Base-by-base conservation (phyloP, 1,284 basidiomycete genomes). In the Amylostereum areolatum region DNA sequence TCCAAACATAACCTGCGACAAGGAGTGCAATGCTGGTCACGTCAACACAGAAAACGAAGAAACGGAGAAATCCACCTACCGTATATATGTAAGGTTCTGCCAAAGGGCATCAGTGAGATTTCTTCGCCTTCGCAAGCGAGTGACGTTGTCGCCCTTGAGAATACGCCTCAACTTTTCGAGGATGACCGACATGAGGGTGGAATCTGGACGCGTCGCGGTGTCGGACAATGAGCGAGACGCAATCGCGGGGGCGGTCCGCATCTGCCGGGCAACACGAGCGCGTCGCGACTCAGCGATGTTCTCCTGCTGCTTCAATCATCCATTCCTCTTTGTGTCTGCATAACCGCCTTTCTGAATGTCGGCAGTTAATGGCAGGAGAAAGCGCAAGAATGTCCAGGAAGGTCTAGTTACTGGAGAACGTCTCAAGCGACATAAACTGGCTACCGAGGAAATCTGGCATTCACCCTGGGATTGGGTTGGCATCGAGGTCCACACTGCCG, bases 401-500 rank as follows among this genome's bases (percentile, higher is more conserved):
- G 83, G 80, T 31, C 71, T 83, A 33, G 66, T 69, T 47, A 70
- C 79, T 42, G 83, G 80, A 28, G 77, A 85, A 66, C 69, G 72
- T 31, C 72, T 86, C 54, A 83, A 81, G 58, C 77, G 82, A 44
- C 68, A 70, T 50, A 73, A 73, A 51, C 69, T 81, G 27, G 64
- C 73, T 25, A 67, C 69, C 28, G 68, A 65, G 48, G 65, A 68
- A 35, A 46, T 43, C 40, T 70, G 45, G 42, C 44, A 73, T 52
- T 72, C 77, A 35, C 64, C 80, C 24, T 92, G 89, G 90, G 76
- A 75, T 45, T 92, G 89, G 89, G 84, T 89, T 46, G 83, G 77
- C 45, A 76, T 80, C 40, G 81, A 85, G 57, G 81, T 81, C 46
- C 65, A 65, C 18, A 66, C 75, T 50, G 60, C 71, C 47, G 74